Conservation (phyloP, 345 rosid species). For the Geranium rotundifolium region DNA sequence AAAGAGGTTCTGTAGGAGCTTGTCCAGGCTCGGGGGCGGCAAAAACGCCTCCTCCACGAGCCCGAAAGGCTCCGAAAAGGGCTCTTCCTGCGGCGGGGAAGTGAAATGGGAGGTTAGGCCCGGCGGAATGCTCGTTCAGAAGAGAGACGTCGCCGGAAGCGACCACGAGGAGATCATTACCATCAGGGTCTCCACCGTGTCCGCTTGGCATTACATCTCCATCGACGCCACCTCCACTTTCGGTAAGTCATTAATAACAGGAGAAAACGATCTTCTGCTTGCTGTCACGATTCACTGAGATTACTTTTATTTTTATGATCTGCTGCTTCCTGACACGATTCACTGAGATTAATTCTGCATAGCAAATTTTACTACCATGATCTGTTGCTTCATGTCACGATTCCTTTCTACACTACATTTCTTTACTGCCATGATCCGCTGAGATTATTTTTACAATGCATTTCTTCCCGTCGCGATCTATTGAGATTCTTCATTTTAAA, state of each 20-base stretch:
- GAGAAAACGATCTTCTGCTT: no score
- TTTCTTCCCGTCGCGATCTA: no score
- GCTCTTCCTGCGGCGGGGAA: conserved; percentile 20
- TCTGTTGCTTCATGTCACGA: no score
- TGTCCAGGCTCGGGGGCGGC: conserved; percentile 37
- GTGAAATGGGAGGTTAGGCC: conserved; percentile 85
- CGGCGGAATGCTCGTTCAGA: conserved; percentile 93
- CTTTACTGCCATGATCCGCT: no score
- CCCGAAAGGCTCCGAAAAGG: conserved; percentile 9
- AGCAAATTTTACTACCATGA: no score
- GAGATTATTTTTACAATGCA: no score
- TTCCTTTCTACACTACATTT: no score
- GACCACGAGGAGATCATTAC: conserved; percentile 31
- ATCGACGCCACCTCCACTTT: conserved; percentile 73
- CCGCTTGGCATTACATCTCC: conserved; percentile 59
- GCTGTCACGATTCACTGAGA: not conserved
- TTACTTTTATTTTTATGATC: no score
- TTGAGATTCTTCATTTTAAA: no score
- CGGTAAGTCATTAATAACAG: conserved; percentile 29
- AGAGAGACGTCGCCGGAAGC: conserved; percentile 30
- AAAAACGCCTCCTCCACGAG: conserved; percentile 21
- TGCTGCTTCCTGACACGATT: no score
- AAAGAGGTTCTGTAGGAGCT: conserved; percentile 49
- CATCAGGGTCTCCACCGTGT: conserved; percentile 56
- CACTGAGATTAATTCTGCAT: no score